Conservation (phyloP, 306 rosid species). For the Prunus mira region DNA sequence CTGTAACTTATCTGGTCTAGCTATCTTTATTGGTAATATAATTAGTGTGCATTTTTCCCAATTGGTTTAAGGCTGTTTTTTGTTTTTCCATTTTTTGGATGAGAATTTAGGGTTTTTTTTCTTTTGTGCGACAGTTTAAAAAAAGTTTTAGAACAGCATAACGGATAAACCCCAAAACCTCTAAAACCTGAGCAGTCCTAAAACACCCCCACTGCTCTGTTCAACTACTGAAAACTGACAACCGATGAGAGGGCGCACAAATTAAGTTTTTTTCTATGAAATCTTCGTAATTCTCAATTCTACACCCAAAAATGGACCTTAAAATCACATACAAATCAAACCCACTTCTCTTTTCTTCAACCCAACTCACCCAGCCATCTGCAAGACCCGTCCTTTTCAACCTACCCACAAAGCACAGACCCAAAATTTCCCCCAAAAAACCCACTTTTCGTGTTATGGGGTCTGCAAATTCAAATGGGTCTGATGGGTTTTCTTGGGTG, state of each 20-base stretch:
- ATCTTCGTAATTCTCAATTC: slow-evolving; percentile 10
- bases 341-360: slow-evolving; percentile 48
- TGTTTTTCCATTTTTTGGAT: neutral
- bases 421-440: slow-evolving; percentile 32
- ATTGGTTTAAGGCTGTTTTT: neutral
- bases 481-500: slow-evolving; percentile 53
- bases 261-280: neutral
- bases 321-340: slow-evolving; percentile 33
- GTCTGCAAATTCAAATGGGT: slow-evolving; percentile 45
- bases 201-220: neutral
- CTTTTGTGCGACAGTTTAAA: neutral
- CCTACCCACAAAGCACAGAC: slow-evolving; percentile 26
- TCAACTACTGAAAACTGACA: neutral
- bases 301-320: slow-evolving; percentile 44
- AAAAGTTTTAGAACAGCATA: neutral
- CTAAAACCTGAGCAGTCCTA: neutral
- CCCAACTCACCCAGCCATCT: slow-evolving; percentile 27
- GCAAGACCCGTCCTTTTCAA: slow-evolving; percentile 37
- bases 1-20: too few species aligned
- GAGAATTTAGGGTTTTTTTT: neutral
- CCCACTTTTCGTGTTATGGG: slow-evolving; percentile 55
- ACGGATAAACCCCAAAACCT: slow-evolving; percentile 14
- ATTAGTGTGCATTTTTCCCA: neutral
- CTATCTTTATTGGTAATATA: neutral
- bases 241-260: neutral